These are phyloP conservation scores for Tuber brumale DNA, from an alignment of 495 filamentous ascomycete genomes.

Conservation along the genomic window DNA sequence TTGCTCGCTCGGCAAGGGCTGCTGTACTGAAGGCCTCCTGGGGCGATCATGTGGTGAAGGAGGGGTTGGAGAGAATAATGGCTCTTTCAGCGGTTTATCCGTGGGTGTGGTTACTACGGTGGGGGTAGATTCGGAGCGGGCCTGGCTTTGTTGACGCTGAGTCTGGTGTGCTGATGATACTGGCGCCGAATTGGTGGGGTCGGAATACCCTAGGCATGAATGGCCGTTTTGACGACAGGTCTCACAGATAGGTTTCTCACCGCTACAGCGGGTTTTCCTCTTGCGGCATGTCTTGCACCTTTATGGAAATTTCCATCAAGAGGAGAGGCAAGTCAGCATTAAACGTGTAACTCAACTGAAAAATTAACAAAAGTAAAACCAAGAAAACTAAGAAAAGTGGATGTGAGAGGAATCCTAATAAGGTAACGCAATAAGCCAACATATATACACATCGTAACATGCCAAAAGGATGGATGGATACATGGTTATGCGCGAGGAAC, in stretches of 20 bases:
- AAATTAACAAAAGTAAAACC: slow-evolving; percentile 15
- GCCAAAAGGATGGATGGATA: slow-evolving; percentile 20
- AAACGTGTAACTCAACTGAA: slow-evolving; percentile 19
- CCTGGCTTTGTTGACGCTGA: slow-evolving; percentile 36
- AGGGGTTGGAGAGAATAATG: slow-evolving; percentile 22
- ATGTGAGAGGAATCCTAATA: slow-evolving; percentile 14
- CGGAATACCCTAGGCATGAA: slow-evolving; percentile 59
- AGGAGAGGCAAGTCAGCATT: slow-evolving; percentile 37
- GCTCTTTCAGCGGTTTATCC: slow-evolving; percentile 20
- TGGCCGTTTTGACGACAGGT: slow-evolving; percentile 72
- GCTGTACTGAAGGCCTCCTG: slow-evolving; percentile 18
- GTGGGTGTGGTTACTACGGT: slow-evolving; percentile 40
- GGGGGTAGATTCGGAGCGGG: slow-evolving; percentile 31
- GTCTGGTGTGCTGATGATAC: slow-evolving; percentile 21
- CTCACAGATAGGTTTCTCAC: slow-evolving; percentile 66
- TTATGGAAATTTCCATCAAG: slow-evolving; percentile 27
- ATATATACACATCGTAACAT: slow-evolving; percentile 3
- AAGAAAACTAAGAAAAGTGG: background rate
- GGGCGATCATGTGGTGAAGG: slow-evolving; percentile 29
- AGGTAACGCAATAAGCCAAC: slow-evolving; percentile 12
- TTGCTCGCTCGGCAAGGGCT: slow-evolving; percentile 12
- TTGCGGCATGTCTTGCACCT: slow-evolving; percentile 75
- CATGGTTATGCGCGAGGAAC: slow-evolving; percentile 11
- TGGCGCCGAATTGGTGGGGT: slow-evolving; percentile 26
- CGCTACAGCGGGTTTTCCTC: slow-evolving; percentile 76